phyloP scores from a whole-genome alignment of 768 basidiomycete genomes.

The Mycena epipterygia region DNA sequence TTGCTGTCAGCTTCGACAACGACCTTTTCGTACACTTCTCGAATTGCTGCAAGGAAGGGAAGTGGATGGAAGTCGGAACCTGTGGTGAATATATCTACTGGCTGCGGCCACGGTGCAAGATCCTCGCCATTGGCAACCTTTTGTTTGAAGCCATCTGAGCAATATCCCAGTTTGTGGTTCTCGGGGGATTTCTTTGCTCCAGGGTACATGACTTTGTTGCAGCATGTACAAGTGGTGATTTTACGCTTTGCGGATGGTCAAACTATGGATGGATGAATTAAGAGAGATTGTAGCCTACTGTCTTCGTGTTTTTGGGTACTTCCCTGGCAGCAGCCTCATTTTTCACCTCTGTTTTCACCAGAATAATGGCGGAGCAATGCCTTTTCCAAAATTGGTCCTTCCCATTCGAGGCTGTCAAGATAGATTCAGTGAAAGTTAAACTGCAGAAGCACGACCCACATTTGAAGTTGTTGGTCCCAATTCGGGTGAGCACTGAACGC shows the following conservation, averaged over 20 bases:
- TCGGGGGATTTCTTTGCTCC: not conserved
- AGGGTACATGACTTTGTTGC: slow-evolving; percentile 20
- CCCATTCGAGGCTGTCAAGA: not conserved
- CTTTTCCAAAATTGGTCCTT: not conserved
- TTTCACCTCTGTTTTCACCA: not conserved
- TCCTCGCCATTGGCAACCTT: not conserved
- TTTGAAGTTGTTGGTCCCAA: not conserved
- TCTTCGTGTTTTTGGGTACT: too few species aligned
- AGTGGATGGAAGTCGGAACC: slow-evolving; percentile 16
- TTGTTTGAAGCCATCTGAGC: slow-evolving; percentile 22
- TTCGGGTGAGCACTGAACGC: not conserved
- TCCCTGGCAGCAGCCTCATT: too few species aligned
- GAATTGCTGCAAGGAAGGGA: not conserved
- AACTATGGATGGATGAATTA: too few species aligned
- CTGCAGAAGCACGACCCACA: not conserved
- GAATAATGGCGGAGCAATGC: not conserved
- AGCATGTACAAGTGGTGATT: not conserved
- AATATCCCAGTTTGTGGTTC: slow-evolving; percentile 19
- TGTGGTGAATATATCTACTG: not conserved
- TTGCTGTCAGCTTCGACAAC: not conserved
- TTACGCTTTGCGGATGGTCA: not conserved
- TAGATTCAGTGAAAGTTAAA: not conserved
- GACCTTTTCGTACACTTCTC: slow-evolving; percentile 4
- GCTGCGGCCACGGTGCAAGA: slow-evolving; percentile 13
- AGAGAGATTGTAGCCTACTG: not conserved